phyloP scores from a whole-genome alignment of 352 stramenopile species.

The Pythium dissimile region DNA sequence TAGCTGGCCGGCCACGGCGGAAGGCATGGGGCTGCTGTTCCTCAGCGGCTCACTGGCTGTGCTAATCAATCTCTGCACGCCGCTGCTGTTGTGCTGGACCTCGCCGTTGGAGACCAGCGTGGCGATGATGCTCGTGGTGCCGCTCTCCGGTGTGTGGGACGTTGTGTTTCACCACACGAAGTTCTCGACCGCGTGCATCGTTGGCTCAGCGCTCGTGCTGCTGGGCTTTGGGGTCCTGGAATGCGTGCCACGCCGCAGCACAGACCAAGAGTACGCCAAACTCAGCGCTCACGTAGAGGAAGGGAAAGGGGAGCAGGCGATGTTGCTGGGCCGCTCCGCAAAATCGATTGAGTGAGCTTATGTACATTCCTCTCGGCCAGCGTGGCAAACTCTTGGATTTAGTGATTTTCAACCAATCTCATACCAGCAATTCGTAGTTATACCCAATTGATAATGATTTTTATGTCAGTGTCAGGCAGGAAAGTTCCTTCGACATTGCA shows the following conservation, averaged over 20 bases:
- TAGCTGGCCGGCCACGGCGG: constrained; percentile 25
- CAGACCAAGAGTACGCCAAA: neutral
- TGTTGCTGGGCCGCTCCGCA: too few species aligned
- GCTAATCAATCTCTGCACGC: constrained; percentile 31
- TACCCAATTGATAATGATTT: too few species aligned
- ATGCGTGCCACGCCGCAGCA: neutral
- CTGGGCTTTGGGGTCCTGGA: constrained; percentile 29
- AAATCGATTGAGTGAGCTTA: too few species aligned
- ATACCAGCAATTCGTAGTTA: too few species aligned
- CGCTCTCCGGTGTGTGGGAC: constrained; percentile 43
- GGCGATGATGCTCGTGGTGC: constrained; percentile 47
- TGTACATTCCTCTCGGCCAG: too few species aligned
- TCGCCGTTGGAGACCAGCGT: constrained; percentile 48
- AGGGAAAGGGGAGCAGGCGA: too few species aligned
- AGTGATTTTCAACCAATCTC: too few species aligned
- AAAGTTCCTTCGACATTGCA: too few species aligned
- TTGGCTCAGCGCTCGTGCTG: constrained; percentile 39
- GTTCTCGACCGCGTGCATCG: constrained; percentile 44
- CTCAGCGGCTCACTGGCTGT: constrained; percentile 29
- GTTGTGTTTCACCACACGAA: constrained; percentile 34
- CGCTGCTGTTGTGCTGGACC: constrained; percentile 42
- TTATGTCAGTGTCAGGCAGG: too few species aligned
- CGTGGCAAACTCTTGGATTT: too few species aligned
- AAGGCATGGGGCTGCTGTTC: constrained; percentile 31
- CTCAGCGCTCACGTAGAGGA: neutral